A percentile compares a stretch with the other conserved stretches of the same genome.
Evolutionary conservation across 225 moss, liverwort and hornwort species (phyloP).

Genomic region (Pleurozium schreberi): DNA sequence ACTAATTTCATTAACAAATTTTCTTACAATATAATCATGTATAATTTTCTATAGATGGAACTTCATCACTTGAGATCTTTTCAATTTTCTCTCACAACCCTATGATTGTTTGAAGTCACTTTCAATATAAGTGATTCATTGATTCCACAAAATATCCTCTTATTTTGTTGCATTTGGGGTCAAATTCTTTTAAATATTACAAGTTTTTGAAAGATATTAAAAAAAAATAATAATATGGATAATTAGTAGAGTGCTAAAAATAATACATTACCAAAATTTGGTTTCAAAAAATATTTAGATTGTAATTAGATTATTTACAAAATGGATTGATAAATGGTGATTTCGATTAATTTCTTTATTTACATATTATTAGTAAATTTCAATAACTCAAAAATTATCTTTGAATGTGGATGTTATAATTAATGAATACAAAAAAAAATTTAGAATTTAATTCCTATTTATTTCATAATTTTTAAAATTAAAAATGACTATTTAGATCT

Average conservation of each 20-base stretch:
- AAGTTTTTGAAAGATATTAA: background rate
- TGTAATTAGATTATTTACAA: too few relatives aligned
- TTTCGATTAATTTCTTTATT: background rate
- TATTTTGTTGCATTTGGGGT: background rate
- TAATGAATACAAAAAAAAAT: too few relatives aligned
- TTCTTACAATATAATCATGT: background rate
- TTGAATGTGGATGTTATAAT: background rate
- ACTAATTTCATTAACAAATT: background rate
- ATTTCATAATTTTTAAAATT: background rate
- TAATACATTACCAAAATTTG: too few relatives aligned
- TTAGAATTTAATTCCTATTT: rapidly evolving
- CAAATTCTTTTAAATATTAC: background rate
- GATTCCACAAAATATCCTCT: background rate
- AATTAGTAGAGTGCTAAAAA: too few relatives aligned
- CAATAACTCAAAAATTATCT: rapidly evolving
- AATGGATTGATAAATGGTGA: background rate
- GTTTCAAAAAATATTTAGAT: too few relatives aligned
- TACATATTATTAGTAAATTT: too few relatives aligned
- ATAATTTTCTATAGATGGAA: background rate
- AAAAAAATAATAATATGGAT: too few relatives aligned
- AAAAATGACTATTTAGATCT: background rate
- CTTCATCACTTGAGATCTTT: too few relatives aligned
- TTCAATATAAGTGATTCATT: background rate
- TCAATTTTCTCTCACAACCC: background rate
- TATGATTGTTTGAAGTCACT: background rate